Evolutionary conservation across 495 filamentous ascomycete genomes (phyloP).

Genomic region (Tuber calosporum): DNA sequence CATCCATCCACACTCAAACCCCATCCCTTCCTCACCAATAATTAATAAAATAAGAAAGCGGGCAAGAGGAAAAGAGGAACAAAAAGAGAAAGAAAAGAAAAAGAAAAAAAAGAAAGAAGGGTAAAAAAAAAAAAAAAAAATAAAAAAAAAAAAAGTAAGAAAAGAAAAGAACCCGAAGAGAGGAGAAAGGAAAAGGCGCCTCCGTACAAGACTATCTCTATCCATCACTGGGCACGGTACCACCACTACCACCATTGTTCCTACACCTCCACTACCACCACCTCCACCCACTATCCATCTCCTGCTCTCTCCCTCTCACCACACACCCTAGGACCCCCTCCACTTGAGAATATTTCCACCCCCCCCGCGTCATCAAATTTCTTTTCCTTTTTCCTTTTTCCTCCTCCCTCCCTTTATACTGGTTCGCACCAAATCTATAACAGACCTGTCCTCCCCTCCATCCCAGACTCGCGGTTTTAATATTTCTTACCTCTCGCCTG

Average conservation of each 20-base stretch:
- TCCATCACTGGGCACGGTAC: conserved; percentile 26
- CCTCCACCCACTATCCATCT: conserved; percentile 12
- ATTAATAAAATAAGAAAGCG: neutral
- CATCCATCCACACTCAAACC: conserved; percentile 16
- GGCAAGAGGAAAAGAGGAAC: neutral
- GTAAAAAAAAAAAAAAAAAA: conserved; percentile 31
- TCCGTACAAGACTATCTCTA: conserved; percentile 24
- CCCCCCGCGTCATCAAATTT: conserved; percentile 39
- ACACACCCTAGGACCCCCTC: conserved; percentile 22
- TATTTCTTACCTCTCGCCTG: conserved; percentile 32
- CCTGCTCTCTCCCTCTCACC: neutral
- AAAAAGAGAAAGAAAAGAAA: neutral
- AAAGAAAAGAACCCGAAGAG: conserved; percentile 28
- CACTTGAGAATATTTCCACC: conserved; percentile 31
- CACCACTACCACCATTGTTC: conserved; percentile 18
- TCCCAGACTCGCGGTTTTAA: conserved; percentile 39
- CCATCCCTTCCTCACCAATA: conserved; percentile 5
- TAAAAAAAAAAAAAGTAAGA: conserved; percentile 24
- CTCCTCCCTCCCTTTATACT: neutral
- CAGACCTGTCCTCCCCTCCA: conserved; percentile 27
- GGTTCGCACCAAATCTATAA: conserved; percentile 28
- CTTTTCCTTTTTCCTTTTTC: conserved; percentile 3
- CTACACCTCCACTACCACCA: conserved; percentile 34
- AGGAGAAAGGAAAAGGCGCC: conserved; percentile 34
- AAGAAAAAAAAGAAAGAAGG: conserved; percentile 13